Evolutionary conservation across 2,329 filamentous ascomycete species (phyloP).

Genomic region (Penicillium carneum): DNA sequence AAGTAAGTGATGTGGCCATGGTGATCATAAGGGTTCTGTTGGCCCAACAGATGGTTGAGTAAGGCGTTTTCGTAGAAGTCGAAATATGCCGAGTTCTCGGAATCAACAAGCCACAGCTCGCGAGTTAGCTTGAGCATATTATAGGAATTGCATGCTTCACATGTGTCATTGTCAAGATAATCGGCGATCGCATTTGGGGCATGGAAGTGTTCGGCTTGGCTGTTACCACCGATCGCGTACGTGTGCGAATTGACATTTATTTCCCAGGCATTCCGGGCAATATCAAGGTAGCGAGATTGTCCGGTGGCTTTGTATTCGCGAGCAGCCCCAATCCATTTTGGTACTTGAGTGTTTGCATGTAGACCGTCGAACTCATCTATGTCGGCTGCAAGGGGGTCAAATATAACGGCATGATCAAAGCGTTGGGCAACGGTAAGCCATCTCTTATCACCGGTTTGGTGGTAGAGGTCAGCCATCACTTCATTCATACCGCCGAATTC

Average conservation of each 20-base stretch:
- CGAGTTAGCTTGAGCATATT: conserved; percentile 65
- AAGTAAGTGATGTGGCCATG: conserved; percentile 65
- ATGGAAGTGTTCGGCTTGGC: conserved; percentile 62
- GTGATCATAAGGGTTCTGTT: not conserved
- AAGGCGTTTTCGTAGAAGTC: conserved; percentile 58
- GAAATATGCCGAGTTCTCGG: conserved; percentile 55
- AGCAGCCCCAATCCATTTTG: conserved; percentile 62
- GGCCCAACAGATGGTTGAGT: conserved; percentile 8
- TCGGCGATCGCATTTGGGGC: conserved; percentile 56
- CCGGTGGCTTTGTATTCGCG: conserved; percentile 60
- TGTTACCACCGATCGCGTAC: conserved; percentile 64
- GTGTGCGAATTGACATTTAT: conserved; percentile 57
- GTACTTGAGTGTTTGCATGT: conserved; percentile 63
- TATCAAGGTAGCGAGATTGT: conserved; percentile 54
- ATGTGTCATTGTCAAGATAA: conserved; percentile 57
- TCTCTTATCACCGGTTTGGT: conserved; percentile 54
- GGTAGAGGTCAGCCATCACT: conserved; percentile 46
- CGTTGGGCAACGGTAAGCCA: conserved; percentile 59
- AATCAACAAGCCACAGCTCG: conserved; percentile 59
- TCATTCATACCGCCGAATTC: conserved; percentile 12
- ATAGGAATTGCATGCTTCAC: conserved; percentile 63
- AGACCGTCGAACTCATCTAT: conserved; percentile 57
- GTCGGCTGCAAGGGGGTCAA: conserved; percentile 57
- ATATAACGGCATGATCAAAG: conserved; percentile 60
- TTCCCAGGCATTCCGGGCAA: conserved; percentile 60